Conservation (phyloP, 2,329 filamentous ascomycete species). For the Sarocladiaceae sp. region DNA sequence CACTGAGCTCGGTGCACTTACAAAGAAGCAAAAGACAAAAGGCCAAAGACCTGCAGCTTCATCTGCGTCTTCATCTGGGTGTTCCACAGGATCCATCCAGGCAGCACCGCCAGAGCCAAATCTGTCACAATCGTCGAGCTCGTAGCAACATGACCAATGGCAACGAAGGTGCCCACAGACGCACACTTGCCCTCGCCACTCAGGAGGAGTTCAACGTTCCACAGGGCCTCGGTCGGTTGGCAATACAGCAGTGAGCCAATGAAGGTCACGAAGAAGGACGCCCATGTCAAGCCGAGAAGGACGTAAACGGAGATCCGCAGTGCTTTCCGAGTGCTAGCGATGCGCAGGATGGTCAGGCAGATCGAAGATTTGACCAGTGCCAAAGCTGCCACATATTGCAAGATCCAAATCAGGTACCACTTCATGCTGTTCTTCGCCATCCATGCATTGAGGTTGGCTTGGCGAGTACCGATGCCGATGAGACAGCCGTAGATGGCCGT, state of each 20-base stretch:
- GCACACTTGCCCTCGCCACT: slow-evolving; percentile 18
- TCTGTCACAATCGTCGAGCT: slow-evolving; percentile 26
- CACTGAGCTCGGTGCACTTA: background rate
- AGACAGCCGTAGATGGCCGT: slow-evolving; percentile 9
- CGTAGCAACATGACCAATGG: slow-evolving; percentile 14
- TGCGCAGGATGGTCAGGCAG: slow-evolving; percentile 20
- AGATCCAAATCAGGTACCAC: slow-evolving; percentile 20
- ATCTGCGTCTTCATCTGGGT: slow-evolving; percentile 22
- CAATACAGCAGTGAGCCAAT: slow-evolving; percentile 20
- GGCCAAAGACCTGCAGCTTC: slow-evolving; percentile 14
- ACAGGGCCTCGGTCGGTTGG: slow-evolving; percentile 17
- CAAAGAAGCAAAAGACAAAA: slow-evolving; percentile 15
- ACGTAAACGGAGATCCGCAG: slow-evolving; percentile 18
- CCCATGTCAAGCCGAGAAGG: slow-evolving; percentile 18
- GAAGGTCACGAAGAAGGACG: slow-evolving; percentile 20
- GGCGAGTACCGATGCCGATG: slow-evolving; percentile 17
- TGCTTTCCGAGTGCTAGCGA: slow-evolving; percentile 14
- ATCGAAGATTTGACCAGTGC: slow-evolving; percentile 21
- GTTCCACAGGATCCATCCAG: slow-evolving; percentile 24
- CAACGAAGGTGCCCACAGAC: slow-evolving; percentile 15
- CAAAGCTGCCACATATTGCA: slow-evolving; percentile 19
- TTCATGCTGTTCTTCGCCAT: slow-evolving; percentile 15
- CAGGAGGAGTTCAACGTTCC: slow-evolving; percentile 15
- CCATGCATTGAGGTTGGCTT: slow-evolving; percentile 17
- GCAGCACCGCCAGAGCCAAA: slow-evolving; percentile 23